A percentile compares a stretch with the other conserved stretches of the same genome.
Conservation (phyloP, 176 grass and related monocot species). For the Carex scoparia region DNA sequence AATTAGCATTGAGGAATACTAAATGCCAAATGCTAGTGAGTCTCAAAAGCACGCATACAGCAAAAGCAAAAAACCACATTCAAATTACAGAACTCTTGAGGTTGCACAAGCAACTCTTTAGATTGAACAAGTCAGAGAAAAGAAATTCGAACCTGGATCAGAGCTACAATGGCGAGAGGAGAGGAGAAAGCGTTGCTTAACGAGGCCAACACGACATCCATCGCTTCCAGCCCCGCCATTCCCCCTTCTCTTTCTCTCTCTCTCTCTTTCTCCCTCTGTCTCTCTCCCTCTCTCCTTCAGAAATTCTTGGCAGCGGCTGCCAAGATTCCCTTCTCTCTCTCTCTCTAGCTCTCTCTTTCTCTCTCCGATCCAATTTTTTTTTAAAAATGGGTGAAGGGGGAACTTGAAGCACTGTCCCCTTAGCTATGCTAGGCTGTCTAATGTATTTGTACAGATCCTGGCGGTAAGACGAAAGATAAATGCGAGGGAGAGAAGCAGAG, state of each 20-base stretch:
- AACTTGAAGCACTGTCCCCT: neutral
- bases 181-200: slow-evolving; percentile 60
- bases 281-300: neutral
- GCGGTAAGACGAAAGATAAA: neutral
- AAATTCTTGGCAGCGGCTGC: neutral
- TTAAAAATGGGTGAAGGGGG: neutral
- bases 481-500: neutral
- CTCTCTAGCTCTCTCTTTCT: neutral
- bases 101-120: neutral
- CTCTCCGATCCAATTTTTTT: neutral
- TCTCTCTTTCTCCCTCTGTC: neutral
- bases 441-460: neutral
- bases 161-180: slow-evolving; percentile 52
- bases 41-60: neutral
- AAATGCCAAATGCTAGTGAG: neutral
- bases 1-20: neutral
- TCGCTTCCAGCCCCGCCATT: slow-evolving; percentile 69
- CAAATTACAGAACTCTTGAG: neutral
- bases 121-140: neutral
- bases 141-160: slow-evolving; percentile 72
- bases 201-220: slow-evolving; percentile 56
- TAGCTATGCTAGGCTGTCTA: neutral
- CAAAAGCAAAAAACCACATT: neutral
- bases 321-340: slow-evolving; percentile 30
- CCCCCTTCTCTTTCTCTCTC: neutral